Base-by-base conservation (phyloP, 129 eudicot species). In the Scalesia atractyloides region DNA sequence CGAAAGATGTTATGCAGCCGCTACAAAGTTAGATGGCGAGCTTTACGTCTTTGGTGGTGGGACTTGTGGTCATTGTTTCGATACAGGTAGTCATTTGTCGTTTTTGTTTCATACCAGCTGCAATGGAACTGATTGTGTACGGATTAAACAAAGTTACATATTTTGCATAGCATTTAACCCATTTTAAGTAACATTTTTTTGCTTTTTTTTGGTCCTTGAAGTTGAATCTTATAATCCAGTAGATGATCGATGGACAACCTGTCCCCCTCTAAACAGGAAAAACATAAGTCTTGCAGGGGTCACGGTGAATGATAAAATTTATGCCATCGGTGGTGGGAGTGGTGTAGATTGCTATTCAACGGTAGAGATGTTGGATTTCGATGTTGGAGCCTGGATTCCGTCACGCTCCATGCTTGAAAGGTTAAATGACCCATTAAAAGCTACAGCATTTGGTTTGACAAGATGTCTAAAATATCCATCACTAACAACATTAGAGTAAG, bases 31-130 rank as follows among this genome's bases (percentile, higher is more conserved):
- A 44, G 85, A 85, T 73, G 88, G 79, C 22, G 90, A 92, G 50
- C 36, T 92, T 69, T 89, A 77, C 46, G 80, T 87, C 65, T 76
- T 89, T 85, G 98, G 96, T 66, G 98, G 98, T 64, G 98, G 96
- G 72, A 68, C 72, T 67, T 57, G 75, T 36, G 26, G 76, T 64
- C 64, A 41, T 49, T 92, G 96, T 96, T 89, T 81, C 47, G 84
- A 92, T 58, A 89, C 91, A 87, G 96, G 96, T 91, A 74, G 13
- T 63, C n/a, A 51, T 44, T 39, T 39, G 44, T 39, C 44, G 9
- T 18, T 64, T 17, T 9, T 39, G 48, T 15, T 41, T 59, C 26
- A 18, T 7, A 20, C 33, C 17, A 4, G 34, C 64, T 12, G 37
- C 39, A 57, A 22, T n/a, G 26, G 1, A 57, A 20, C 64, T 22